Conservation (phyloP, 371 early-diverging fungal genomes). For the Mortierella sp. region DNA sequence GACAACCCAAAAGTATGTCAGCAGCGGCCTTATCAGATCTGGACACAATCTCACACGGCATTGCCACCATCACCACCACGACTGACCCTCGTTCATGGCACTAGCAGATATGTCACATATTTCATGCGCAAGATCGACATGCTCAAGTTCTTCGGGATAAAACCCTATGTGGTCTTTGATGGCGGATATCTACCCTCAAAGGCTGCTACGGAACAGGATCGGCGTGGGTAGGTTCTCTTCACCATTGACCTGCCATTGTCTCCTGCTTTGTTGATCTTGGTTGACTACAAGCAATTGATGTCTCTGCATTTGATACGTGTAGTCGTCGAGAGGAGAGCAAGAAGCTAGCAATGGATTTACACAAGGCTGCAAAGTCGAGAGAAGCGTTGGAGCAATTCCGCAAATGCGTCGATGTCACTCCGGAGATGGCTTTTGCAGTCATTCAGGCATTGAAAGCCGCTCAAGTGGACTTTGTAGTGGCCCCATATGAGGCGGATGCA, state of each 20-base stretch:
- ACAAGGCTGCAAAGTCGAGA: conserved; percentile 60
- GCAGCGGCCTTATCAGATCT: conserved; percentile 11
- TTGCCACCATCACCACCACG: no score
- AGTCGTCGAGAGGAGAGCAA: conserved; percentile 67
- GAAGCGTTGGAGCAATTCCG: conserved; percentile 81
- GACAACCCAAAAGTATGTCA: conserved; percentile 70
- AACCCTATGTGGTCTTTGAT: conserved; percentile 96
- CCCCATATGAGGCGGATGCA: conserved; percentile 99
- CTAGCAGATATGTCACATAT: conserved; percentile 76
- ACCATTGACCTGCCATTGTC: no score
- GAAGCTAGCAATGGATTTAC: conserved; percentile 61
- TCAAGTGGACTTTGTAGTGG: conserved; percentile 85
- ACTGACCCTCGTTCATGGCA: background rate
- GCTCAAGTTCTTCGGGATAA: conserved; percentile 76
- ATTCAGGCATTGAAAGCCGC: conserved; percentile 76
- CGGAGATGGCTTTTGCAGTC: conserved; percentile 81
- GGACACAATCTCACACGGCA: background rate
- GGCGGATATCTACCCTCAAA: conserved; percentile 94
- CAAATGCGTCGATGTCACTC: conserved; percentile 76
- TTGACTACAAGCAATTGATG: no score
- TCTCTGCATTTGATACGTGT: background rate
- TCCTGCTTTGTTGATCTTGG: no score
- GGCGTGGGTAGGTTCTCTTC: conserved; percentile 48
- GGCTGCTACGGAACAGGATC: conserved; percentile 75
- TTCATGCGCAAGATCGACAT: conserved; percentile 79